Percentiles rank a stretch among this genome's conserved stretches.
Conservation (phyloP, 2,329 filamentous ascomycete species). For the Neonectria coccinea region DNA sequence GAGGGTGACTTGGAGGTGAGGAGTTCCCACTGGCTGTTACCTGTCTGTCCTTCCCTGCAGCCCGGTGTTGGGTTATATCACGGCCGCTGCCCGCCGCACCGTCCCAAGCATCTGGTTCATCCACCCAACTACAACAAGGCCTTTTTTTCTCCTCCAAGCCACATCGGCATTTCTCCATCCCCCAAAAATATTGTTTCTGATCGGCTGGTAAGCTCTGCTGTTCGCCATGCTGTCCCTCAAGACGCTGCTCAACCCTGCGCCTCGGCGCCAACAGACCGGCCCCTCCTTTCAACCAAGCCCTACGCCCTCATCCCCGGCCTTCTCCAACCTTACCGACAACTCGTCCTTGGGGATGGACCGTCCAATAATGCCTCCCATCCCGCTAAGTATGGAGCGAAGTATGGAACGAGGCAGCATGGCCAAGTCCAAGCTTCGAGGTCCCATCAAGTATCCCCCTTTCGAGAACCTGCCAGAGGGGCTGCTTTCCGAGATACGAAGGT, state of each 20-base stretch:
- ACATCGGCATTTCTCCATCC: constrained; percentile 16
- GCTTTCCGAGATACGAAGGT: constrained; percentile 69
- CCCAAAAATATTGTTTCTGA: constrained; percentile 10
- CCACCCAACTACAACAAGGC: constrained; percentile 32
- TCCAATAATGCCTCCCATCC: constrained; percentile 28
- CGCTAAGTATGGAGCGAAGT: constrained; percentile 63
- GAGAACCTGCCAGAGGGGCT: constrained; percentile 73
- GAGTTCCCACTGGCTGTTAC: constrained; percentile 39
- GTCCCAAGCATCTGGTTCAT: constrained; percentile 39
- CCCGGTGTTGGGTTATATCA: constrained; percentile 44
- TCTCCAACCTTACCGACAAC: constrained; percentile 26
- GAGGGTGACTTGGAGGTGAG: constrained; percentile 39
- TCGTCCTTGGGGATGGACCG: constrained; percentile 22
- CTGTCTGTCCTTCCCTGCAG: constrained; percentile 43
- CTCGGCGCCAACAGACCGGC: constrained; percentile 55
- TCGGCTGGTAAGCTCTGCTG: constrained; percentile 33
- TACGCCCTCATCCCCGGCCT: constrained; percentile 34
- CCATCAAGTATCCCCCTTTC: constrained; percentile 79
- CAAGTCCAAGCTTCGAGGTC: constrained; percentile 72
- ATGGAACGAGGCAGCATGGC: constrained; percentile 62
- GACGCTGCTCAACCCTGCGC: constrained; percentile 74
- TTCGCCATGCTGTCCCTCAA: constrained; percentile 72
- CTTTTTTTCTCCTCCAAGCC: constrained; percentile 28
- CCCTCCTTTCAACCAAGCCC: constrained; percentile 55
- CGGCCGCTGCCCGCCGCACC: constrained; percentile 43